phyloP scores from a whole-genome alignment of 371 early-diverging fungal genomes.

The Globomyces sp. region DNA sequence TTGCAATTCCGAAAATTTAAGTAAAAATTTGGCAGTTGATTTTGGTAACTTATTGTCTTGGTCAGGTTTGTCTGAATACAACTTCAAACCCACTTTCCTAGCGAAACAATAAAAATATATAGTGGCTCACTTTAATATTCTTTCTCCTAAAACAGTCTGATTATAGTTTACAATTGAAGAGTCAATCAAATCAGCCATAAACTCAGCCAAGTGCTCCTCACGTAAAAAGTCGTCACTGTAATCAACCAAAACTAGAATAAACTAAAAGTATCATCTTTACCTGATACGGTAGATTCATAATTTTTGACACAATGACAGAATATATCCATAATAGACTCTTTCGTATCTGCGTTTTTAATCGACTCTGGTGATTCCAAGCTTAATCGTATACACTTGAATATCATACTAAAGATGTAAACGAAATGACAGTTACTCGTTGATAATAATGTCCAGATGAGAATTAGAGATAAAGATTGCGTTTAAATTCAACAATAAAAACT shows the following conservation, averaged over 20 bases:
- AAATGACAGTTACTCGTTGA: conserved; percentile 30
- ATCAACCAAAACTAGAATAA: neutral
- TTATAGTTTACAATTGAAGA: conserved; percentile 63
- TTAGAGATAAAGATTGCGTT: conserved; percentile 75
- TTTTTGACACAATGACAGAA: conserved; percentile 39
- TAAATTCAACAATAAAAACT: conserved; percentile 64
- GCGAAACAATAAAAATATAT: neutral
- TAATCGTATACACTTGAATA: conserved; percentile 80
- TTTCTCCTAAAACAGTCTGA: conserved; percentile 73
- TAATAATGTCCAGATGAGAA: conserved; percentile 72
- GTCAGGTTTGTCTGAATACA: conserved; percentile 18
- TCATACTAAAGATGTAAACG: conserved; percentile 52
- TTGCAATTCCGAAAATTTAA: conserved; percentile 73
- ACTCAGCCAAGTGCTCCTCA: conserved; percentile 89
- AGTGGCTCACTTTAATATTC: conserved; percentile 64
- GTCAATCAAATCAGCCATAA: conserved; percentile 83
- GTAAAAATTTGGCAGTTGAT: conserved; percentile 77
- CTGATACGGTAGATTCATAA: conserved; percentile 49
- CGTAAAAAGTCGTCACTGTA: conserved; percentile 72
- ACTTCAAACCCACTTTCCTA: neutral
- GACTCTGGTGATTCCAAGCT: conserved; percentile 75
- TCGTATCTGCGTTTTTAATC: conserved; percentile 58
- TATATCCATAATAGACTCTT: conserved; percentile 58
- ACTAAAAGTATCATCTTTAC: neutral
- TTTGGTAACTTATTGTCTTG: conserved; percentile 79